phyloP scores from a whole-genome alignment of 805 yeast species.

The Helenozyma baotianmanensis region DNA sequence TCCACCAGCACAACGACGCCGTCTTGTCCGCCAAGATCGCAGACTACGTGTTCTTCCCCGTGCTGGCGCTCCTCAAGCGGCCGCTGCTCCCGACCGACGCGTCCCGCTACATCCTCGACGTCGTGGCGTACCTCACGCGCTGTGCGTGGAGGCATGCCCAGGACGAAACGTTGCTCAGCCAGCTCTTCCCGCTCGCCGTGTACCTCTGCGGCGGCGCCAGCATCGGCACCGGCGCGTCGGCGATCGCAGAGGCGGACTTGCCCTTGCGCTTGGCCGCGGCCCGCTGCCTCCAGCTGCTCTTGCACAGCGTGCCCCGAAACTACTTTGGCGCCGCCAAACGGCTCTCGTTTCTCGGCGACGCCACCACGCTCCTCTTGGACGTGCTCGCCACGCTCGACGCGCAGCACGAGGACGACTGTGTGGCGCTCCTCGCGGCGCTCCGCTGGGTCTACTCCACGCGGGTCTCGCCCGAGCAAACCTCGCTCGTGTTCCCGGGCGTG shows the following conservation, averaged over 20 bases:
- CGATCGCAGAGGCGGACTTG: slow-evolving; percentile 5
- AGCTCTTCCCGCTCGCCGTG: slow-evolving; percentile 29
- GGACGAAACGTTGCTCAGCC: slow-evolving; percentile 26
- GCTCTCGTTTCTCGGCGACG: slow-evolving; percentile 26
- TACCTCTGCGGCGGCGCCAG: slow-evolving; percentile 18
- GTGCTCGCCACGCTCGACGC: slow-evolving; percentile 9
- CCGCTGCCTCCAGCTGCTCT: slow-evolving; percentile 12
- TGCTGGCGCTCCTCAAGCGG: slow-evolving; percentile 29
- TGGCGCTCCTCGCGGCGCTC: slow-evolving; percentile 8
- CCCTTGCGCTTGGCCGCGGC: slow-evolving; percentile 17
- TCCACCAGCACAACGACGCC: slow-evolving; percentile 19
- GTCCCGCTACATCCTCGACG: slow-evolving; percentile 20
- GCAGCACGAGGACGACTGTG: background rate
- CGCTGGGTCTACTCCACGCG: slow-evolving; percentile 10
- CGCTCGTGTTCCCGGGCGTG: slow-evolving; percentile 39
- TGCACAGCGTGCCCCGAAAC: slow-evolving; percentile 16
- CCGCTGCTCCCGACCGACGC: slow-evolving; percentile 18
- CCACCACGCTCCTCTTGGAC: slow-evolving; percentile 23
- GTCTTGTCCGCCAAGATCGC: slow-evolving; percentile 29
- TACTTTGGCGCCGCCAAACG: slow-evolving; percentile 17
- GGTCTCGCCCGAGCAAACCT: slow-evolving; percentile 27
- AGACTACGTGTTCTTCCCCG: slow-evolving; percentile 39
- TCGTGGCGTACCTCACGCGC: slow-evolving; percentile 25
- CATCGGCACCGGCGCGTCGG: slow-evolving; percentile 2
- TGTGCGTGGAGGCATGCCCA: slow-evolving; percentile 27